These are phyloP conservation scores for Phytophthora pseudosyringae DNA, from an alignment of 352 stramenopile species.

Conservation along the genomic window DNA sequence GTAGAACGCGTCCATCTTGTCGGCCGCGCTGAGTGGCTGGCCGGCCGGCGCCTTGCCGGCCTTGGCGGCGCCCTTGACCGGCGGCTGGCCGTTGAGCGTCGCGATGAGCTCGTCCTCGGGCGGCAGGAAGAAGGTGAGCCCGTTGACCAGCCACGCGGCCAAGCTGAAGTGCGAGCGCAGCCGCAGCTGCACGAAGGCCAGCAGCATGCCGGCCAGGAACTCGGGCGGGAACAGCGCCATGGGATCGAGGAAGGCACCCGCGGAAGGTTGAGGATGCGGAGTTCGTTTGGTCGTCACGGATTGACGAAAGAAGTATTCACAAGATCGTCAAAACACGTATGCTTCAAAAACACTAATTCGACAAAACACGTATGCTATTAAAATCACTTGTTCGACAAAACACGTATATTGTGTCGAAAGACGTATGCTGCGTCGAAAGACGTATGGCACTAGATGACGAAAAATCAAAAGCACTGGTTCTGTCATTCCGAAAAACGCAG, in stretches of 20 bases:
- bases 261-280: no score
- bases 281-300: no score
- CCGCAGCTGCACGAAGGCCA: constrained; percentile 75
- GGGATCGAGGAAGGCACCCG: neutral
- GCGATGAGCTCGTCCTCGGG: constrained; percentile 76
- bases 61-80: constrained; percentile 10
- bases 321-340: no score
- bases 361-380: no score
- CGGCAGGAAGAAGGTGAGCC: constrained; percentile 79
- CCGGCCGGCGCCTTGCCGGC: constrained; percentile 8
- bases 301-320: no score
- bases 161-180: constrained; percentile 68
- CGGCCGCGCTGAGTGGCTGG: constrained; percentile 53
- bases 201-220: constrained; percentile 73
- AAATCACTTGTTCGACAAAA: no score
- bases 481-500: no score
- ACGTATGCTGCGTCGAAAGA: no score
- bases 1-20: constrained; percentile 80
- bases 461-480: no score
- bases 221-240: constrained; percentile 83
- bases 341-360: no score
- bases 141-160: constrained; percentile 60
- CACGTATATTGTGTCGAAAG: no score
- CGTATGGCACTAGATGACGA: no score
- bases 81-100: constrained; percentile 62